phyloP scores from a whole-genome alignment of 306 rosid genomes.

The Cucumis sativus region Cucumber_9930_V3 NC_026655.2:24894001-24894500 shows the following conservation, averaged over 20 bases:
- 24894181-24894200: constrained; percentile 28
- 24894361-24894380: background rate
- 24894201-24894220: constrained; percentile 57
- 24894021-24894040: background rate
- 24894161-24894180: background rate
- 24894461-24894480: background rate
- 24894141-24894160: background rate
- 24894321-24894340: constrained; percentile 84
- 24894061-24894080: constrained; percentile 96
- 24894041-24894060: constrained; percentile 21
- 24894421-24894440: background rate
- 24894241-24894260: constrained; percentile 67
- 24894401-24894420: background rate
- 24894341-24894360: constrained; percentile 23
- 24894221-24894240: constrained; percentile 31
- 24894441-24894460: background rate
- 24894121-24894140: constrained; percentile 31
- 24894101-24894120: constrained; percentile 99
- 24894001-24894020: background rate
- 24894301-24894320: constrained; percentile 66
- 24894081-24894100: constrained; percentile 99
- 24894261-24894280: constrained; percentile 90
- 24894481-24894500: background rate
- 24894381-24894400: background rate
- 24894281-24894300: constrained; percentile 66